Evolutionary conservation across 2,329 filamentous ascomycete genomes (phyloP).

Genomic region (Aspergillus hortae): DNA sequence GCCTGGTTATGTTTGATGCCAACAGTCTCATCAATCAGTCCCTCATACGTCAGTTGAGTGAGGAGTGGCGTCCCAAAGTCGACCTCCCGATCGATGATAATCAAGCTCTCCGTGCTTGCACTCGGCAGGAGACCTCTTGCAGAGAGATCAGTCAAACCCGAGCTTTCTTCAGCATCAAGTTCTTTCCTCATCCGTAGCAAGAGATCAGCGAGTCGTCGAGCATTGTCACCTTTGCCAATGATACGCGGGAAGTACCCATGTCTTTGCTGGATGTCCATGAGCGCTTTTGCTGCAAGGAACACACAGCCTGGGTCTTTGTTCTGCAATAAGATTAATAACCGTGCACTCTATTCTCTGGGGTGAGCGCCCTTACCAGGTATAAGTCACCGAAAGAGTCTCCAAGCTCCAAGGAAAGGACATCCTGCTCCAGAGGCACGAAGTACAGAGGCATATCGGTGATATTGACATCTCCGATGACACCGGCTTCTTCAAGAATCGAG

Average conservation of each 20-base stretch:
- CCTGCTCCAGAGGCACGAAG: conserved; percentile 88
- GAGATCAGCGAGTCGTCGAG: conserved; percentile 80
- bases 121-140: conserved; percentile 74
- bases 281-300: conserved; percentile 80
- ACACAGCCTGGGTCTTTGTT: conserved; percentile 88
- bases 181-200: conserved; percentile 90
- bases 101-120: conserved; percentile 80
- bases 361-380: conserved; percentile 59
- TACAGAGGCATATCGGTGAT: conserved; percentile 82
- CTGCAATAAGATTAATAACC: conserved; percentile 28
- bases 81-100: conserved; percentile 92
- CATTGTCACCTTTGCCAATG: conserved; percentile 92
- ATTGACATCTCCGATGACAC: conserved; percentile 87
- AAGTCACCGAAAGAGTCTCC: conserved; percentile 83
- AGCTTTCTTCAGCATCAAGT: conserved; percentile 72
- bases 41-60: conserved; percentile 95
- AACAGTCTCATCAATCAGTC: conserved; percentile 89
- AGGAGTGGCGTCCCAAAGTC: conserved; percentile 89
- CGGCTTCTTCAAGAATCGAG: conserved; percentile 85
- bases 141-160: conserved; percentile 53
- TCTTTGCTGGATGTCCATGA: conserved; percentile 90
- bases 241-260: conserved; percentile 94
- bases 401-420: conserved; percentile 86
- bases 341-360: background rate
- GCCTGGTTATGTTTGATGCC: conserved; percentile 88